phyloP scores from a whole-genome alignment of 768 basidiomycete genomes.

The Hericium erinaceus region DNA sequence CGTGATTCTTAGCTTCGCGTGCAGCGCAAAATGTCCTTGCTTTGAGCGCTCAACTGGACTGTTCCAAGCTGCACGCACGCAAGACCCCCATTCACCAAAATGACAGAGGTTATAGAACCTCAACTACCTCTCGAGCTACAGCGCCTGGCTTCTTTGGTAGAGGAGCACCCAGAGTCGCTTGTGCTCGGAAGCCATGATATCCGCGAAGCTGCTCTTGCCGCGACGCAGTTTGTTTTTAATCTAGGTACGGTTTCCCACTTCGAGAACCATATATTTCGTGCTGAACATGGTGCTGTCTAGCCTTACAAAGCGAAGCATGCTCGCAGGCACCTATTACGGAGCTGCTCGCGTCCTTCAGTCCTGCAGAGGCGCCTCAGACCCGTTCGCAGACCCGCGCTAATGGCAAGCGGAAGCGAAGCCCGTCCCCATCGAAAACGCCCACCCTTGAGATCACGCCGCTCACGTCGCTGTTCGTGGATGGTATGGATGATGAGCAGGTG shows the following conservation, averaged over 20 bases:
- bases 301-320: constrained; percentile 54
- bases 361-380: constrained; percentile 64
- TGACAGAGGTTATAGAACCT: background rate
- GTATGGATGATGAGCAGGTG: constrained; percentile 77
- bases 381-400: constrained; percentile 50
- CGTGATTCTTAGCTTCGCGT: no score
- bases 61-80: no score
- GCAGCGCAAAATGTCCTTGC: no score
- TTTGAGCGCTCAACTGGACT: no score
- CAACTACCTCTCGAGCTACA: constrained; percentile 34
- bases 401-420: constrained; percentile 33
- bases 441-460: constrained; percentile 60
- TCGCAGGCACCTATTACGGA: constrained; percentile 57
- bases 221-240: constrained; percentile 72
- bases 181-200: constrained; percentile 46
- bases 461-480: constrained; percentile 61
- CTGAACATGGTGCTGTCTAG: constrained; percentile 25
- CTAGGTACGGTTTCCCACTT: constrained; percentile 39
- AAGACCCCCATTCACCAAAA: no score
- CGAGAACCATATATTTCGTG: background rate
- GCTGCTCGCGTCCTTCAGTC: constrained; percentile 58
- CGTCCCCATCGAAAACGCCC: constrained; percentile 19
- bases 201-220: constrained; percentile 47
- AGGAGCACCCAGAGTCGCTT: constrained; percentile 44
- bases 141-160: constrained; percentile 45